Base-by-base conservation (phyloP, 108 stramenopile species). In the Halocafeteria seosinensis region DNA sequence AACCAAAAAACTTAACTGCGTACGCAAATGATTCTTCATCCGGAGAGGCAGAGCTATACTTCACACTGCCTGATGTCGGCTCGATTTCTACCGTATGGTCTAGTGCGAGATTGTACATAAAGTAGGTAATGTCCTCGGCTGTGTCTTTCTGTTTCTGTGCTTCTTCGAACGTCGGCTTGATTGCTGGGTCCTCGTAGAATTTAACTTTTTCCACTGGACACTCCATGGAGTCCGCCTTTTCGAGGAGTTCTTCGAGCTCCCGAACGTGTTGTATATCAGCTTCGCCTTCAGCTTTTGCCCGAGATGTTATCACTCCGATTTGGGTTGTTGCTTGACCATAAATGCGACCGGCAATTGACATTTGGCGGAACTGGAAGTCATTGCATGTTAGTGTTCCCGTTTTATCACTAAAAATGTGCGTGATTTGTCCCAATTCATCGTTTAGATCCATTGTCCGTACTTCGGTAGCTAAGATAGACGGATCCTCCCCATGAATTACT, bases 401-500 rank as follows among this genome's bases (percentile, higher is more conserved):
- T 60, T 82, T 80, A 37, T 82, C 81, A 50, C 37, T 50, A 69
- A 97, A 97, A 23, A 97, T 78, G 71, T 97, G 91, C 64, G 89
- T 72, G 26, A 97, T 80, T 76, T 84, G 81, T 0, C 94, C 94
- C 27, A 97, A 80, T 74, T 97, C 91, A 35, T 71, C 75, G 66
- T 74, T 76, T 25, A 79, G 55, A 26, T 70, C 59, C 34, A 50
- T 47, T 57, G 64, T 64, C 1, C 72, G 55, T 57, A 66, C 72
- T 65, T 69, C 42, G 17, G 9, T 59, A 13, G 12, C 2, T 2
- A 28, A 35, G 2, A 59, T 25, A n/a, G n/a, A n/a, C n/a, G n/a
- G n/a, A n/a, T n/a, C n/a, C n/a, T n/a, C n/a, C n/a, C n/a, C n/a
- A n/a, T n/a, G n/a, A n/a, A n/a, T n/a, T n/a, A n/a, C n/a, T n/a